Evolutionary conservation across 257 asterid genomes (phyloP).

Genomic region (Solanum ahanhuiri): DNA sequence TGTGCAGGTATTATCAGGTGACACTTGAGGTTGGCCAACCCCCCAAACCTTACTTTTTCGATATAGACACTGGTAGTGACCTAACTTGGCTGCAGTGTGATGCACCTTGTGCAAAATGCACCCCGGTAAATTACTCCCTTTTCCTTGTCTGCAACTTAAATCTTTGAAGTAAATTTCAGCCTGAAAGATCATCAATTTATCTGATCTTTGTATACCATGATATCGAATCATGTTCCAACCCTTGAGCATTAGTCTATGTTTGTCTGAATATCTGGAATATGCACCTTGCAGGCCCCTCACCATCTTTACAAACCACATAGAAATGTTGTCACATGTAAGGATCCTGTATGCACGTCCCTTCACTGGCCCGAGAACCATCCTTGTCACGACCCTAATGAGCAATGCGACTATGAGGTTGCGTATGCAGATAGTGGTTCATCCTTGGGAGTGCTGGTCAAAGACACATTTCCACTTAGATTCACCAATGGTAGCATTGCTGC

Average conservation of each 20-base stretch:
- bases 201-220: neutral
- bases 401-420: conserved; percentile 74
- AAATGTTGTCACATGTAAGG: conserved; percentile 50
- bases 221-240: neutral
- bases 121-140: conserved; percentile 31
- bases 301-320: conserved; percentile 53
- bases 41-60: conserved; percentile 57
- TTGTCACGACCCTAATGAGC: conserved; percentile 50
- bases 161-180: neutral
- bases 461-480: conserved; percentile 44
- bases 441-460: conserved; percentile 71
- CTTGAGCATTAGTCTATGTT: neutral
- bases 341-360: conserved; percentile 56
- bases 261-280: neutral
- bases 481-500: conserved; percentile 46
- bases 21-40: conserved; percentile 57
- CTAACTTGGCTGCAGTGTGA: conserved; percentile 97
- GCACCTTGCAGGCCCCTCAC: conserved; percentile 71
- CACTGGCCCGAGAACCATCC: conserved; percentile 24
- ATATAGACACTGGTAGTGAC: conserved; percentile 92
- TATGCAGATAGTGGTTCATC: conserved; percentile 86
- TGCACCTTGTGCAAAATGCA: conserved; percentile 80
- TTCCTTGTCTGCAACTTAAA: neutral
- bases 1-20: conserved; percentile 59
- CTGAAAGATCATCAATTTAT: neutral